Evolutionary conservation across 192 early-diverging fungal species (phyloP), one percentile per base, ranked within the genome.

Genomic region (Gonapodya sp.): DNA sequence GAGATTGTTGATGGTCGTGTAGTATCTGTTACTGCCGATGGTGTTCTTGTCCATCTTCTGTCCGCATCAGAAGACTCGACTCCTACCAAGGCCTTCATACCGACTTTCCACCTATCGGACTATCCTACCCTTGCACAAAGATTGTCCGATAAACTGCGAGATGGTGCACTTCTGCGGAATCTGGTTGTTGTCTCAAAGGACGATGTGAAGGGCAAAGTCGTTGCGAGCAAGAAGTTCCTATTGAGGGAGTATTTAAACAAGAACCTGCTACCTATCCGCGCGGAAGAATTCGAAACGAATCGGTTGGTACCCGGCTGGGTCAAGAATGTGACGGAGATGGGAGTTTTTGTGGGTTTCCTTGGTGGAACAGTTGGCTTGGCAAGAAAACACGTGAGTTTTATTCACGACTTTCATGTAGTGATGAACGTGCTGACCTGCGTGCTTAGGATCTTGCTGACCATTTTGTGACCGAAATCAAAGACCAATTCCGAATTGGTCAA

Each of bases 281-380:
- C 87, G 18, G 83, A 87, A 0, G 92, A 93, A 75, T 73, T 94
- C 8, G 82, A 86, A 24, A 84, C 84, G 1, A 94, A 91, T n/a
- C 86, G 89, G 78, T 84, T 95, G 16, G 81, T 95, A 8, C 87
- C 88, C 35, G 95, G 93, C 0, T 95, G 89, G 80, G 91, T 97
- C 37, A 87, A 86, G 73, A 93, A 91, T 79, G 86, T 93, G 2
- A 89, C 89, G 0, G 89, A 94, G 8, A 2, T 34, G 8, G 75
- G 75, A 16, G 75, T 77, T 18, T 93, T 93, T 84, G 88, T 96
- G 1, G 85, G 84, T 34, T 92, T 94, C 84, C 73, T 86, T 1
- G 91, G 92, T 18, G 88, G 85, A 0, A 36, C 89, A 1, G 83
- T 84, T 33, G 93, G 88, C n/a, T 81, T 92, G 46, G 93, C 89